These are phyloP conservation scores for Scheffersomyces quercinus DNA, from an alignment of 1,139 yeast species.

Conservation along the genomic window DNA sequence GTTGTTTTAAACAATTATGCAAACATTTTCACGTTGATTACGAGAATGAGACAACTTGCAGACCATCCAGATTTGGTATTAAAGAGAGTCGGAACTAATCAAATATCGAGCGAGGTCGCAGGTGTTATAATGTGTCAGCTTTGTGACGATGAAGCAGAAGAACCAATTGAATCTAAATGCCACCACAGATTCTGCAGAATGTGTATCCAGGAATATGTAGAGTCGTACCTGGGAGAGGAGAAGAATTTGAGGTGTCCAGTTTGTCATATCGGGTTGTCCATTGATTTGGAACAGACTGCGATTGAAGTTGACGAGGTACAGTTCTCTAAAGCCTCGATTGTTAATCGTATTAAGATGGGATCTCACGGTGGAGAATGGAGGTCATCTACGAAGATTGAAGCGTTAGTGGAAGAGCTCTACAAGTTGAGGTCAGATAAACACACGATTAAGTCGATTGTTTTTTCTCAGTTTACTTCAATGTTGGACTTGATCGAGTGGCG, in stretches of 20 bases:
- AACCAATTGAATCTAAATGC: constrained; percentile 91
- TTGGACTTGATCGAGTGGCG: constrained; percentile 95
- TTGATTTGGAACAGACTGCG: constrained; percentile 87
- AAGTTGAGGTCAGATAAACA: constrained; percentile 80
- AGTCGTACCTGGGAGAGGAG: constrained; percentile 67
- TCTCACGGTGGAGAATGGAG: constrained; percentile 77
- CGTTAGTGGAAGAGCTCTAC: constrained; percentile 88
- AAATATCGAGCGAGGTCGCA: constrained; percentile 33
- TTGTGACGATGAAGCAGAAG: constrained; percentile 98
- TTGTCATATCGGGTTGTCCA: constrained; percentile 88
- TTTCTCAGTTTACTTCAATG: constrained; percentile 97
- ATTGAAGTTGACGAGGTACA: constrained; percentile 68
- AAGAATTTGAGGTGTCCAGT: constrained; percentile 83
- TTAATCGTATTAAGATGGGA: constrained; percentile 80
- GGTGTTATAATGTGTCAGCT: constrained; percentile 84
- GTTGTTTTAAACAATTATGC: constrained; percentile 95
- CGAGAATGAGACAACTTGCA: constrained; percentile 96
- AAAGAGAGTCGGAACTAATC: constrained; percentile 57
- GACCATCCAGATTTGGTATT: constrained; percentile 96
- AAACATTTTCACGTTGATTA: constrained; percentile 89
- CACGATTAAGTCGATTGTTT: constrained; percentile 92
- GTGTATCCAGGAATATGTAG: constrained; percentile 87
- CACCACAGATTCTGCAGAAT: constrained; percentile 91
- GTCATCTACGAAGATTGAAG: constrained; percentile 95
- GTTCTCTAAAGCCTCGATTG: constrained; percentile 78